Evolutionary conservation across 768 basidiomycete species (phyloP), one percentile per base, ranked within the genome.

Genomic region (Multifurca ochricompacta): DNA sequence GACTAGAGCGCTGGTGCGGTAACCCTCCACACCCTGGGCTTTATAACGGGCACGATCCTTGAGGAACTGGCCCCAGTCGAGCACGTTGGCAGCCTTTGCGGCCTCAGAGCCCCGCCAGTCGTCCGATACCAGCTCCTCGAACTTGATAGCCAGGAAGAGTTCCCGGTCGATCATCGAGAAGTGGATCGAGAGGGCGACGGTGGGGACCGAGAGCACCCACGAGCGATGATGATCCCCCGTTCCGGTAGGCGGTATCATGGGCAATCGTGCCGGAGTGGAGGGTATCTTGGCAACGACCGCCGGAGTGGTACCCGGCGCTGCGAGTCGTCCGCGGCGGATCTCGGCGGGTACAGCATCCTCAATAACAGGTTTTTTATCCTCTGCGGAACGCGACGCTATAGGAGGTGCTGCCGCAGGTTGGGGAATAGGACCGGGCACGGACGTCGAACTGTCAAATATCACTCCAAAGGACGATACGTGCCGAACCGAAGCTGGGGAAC

Each of bases 111-210:
- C 73, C 67, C 77, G 74, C 84, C 84, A 86, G 35, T 86, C 81
- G 45, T 81, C 78, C 56, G 82, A 74, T 35, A 91, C 81, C n/a
- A 92, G 74, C 63, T 95, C 92, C 63, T 93, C 89, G 64, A 92
- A 92, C 61, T 84, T 85, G 67, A 95, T 77, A 11, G 79, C 78
- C 67, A 87, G 81, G 66, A 92, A 90, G 51, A 94, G 70, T 61
- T 94, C 91, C 23, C 88, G 78, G 59, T 95, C 91, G 59, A 95
- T 91, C 77, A 91, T 84, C 6, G 85, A 77, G 63, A 94, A 87
- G 62, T 92, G 87, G 48, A 82, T 76, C 1, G 86, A 86, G 31
- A 96, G 67, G 4, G 69, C 69, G 34, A 80, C 79, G 1, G 86
- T 79, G 6, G 79, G 73, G 64, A 78, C 73, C 28, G 65, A 68